Evolutionary conservation across 2,329 filamentous ascomycete genomes (phyloP).

Genomic region (Coleophoma crateriformis): DNA sequence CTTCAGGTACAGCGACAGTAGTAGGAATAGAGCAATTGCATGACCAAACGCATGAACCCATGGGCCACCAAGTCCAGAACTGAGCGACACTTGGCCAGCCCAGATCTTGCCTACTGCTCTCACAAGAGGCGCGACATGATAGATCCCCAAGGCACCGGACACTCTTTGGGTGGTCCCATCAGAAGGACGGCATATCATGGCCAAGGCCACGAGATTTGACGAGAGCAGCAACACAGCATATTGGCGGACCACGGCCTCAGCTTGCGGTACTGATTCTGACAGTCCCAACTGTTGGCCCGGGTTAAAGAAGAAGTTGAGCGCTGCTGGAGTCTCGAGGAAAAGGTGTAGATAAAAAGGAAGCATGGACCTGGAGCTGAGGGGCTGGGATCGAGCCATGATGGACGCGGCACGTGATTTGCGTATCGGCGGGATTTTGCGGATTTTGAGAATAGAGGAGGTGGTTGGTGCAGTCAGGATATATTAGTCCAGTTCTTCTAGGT

Average conservation of each 20-base stretch:
- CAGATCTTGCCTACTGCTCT: constrained; percentile 19
- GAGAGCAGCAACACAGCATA: constrained; percentile 30
- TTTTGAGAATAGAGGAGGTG: no score
- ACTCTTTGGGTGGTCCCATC: constrained; percentile 24
- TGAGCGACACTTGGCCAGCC: constrained; percentile 1
- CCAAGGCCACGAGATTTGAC: constrained; percentile 27
- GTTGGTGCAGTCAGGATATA: no score
- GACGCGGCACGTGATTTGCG: not conserved
- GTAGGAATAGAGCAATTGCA: constrained; percentile 1
- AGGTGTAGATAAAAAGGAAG: constrained; percentile 26
- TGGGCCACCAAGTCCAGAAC: constrained; percentile 16
- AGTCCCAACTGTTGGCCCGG: constrained; percentile 24
- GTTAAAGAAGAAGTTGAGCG: constrained; percentile 28
- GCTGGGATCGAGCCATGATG: not conserved
- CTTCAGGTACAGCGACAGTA: not conserved
- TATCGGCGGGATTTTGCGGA: not conserved
- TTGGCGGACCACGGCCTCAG: constrained; percentile 29
- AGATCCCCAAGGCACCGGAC: constrained; percentile 27
- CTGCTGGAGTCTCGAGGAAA: constrained; percentile 29
- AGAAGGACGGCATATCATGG: constrained; percentile 22
- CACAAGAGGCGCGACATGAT: constrained; percentile 27
- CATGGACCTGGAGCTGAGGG: not conserved
- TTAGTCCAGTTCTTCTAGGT: no score
- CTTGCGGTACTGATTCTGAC: constrained; percentile 23
- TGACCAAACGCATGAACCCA: constrained; percentile 19